Evolutionary conservation across 148 eudicot genomes (phyloP).

Genomic region (Vaccinium macrocarpon): DNA sequence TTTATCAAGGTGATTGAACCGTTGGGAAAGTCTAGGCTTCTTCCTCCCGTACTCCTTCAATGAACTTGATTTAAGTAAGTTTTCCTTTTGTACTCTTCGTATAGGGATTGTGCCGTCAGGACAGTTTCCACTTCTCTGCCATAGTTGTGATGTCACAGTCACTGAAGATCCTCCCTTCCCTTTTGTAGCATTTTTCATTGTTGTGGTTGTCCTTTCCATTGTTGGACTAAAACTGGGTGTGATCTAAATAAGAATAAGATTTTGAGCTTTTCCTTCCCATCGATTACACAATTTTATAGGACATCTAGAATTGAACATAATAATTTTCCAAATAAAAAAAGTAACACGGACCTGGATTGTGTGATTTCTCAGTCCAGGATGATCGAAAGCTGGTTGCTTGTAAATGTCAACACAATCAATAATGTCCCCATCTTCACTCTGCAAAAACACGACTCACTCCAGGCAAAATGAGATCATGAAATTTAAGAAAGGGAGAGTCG

Average conservation of each 20-base stretch:
- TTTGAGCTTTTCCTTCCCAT: too few relatives aligned
- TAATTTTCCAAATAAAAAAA: neutral
- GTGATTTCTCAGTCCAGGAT: conserved; percentile 57
- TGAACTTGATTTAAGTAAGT: conserved; percentile 21
- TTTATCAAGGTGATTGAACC: conserved; percentile 10
- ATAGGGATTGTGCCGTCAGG: conserved; percentile 63
- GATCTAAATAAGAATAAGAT: conserved; percentile 30
- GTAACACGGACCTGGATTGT: conserved; percentile 41
- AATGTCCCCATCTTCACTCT: conserved; percentile 77
- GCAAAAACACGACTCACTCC: neutral
- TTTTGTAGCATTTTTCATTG: conserved; percentile 8
- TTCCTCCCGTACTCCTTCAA: conserved; percentile 37
- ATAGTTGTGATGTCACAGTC: conserved; percentile 36
- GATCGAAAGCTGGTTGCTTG: conserved; percentile 61
- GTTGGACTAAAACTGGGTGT: conserved; percentile 31
- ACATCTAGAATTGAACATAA: too few relatives aligned
- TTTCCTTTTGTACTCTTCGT: conserved; percentile 36
- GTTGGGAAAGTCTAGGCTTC: conserved; percentile 13
- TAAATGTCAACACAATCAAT: conserved; percentile 59
- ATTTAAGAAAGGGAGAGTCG: neutral
- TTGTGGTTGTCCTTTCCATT: conserved; percentile 14
- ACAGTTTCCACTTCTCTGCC: conserved; percentile 63
- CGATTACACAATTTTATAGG: neutral
- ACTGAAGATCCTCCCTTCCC: conserved; percentile 13
- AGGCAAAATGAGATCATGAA: neutral